A percentile compares a stretch with the other conserved stretches of the same genome.
Evolutionary conservation across 225 moss, liverwort and hornwort genomes (phyloP).

Genomic region (Pseudoscleropodium purum): DNA sequence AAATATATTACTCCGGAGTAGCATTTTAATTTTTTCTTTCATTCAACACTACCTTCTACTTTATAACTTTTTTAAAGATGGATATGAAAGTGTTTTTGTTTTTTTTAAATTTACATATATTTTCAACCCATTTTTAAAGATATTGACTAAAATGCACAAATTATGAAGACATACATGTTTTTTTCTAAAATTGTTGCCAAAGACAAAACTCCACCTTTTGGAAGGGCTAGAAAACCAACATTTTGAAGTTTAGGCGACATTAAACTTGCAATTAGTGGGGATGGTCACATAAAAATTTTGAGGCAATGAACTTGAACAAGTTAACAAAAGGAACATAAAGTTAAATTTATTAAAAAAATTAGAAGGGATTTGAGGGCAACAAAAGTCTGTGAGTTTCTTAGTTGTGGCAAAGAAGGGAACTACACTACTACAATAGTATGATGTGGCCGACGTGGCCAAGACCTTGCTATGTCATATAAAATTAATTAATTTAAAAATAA

Average conservation of each 20-base stretch:
- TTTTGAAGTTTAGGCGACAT: not conserved
- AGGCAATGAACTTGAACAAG: accelerated
- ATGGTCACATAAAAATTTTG: accelerated
- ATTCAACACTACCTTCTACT: not conserved
- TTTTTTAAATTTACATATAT: not conserved
- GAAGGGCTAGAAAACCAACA: not conserved
- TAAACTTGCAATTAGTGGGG: accelerated
- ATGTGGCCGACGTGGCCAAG: too few relatives aligned
- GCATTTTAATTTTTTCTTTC: not conserved
- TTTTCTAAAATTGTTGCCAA: not conserved
- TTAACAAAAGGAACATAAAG: too few relatives aligned
- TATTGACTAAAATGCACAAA: accelerated
- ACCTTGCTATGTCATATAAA: too few relatives aligned
- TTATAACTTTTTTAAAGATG: not conserved
- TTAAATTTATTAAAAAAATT: not conserved
- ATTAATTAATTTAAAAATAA: too few relatives aligned
- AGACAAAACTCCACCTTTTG: not conserved
- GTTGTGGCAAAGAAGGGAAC: too few relatives aligned
- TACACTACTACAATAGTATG: too few relatives aligned
- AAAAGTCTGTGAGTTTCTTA: too few relatives aligned
- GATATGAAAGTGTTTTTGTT: not conserved
- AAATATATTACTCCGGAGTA: not conserved
- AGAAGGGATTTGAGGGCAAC: too few relatives aligned
- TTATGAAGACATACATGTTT: accelerated
- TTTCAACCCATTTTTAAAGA: not conserved